Evolutionary conservation across 73 alveolate species (phyloP).

Genomic region (Paramecium caudatum): DNA sequence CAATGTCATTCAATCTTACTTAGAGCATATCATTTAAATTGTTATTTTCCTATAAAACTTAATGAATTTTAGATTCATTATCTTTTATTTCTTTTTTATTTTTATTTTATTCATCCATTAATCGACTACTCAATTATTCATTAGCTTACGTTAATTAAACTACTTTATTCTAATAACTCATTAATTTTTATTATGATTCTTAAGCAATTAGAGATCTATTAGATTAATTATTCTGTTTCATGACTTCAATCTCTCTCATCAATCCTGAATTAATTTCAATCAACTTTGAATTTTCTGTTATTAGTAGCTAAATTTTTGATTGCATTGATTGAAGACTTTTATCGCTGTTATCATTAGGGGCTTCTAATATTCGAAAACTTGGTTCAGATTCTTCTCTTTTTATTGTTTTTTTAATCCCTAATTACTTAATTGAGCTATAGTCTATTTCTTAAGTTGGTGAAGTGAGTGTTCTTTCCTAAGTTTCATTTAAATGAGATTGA

Average conservation of each 20-base stretch:
- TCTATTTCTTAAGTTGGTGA: conserved; percentile 26
- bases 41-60: conserved; percentile 10
- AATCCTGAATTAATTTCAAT: conserved; percentile 59
- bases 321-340: conserved; percentile 2
- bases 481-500: not conserved
- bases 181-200: conserved; percentile 24
- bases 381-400: conserved; percentile 67
- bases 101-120: conserved; percentile 14
- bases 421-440: not conserved
- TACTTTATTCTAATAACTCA: conserved; percentile 50
- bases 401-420: conserved; percentile 21
- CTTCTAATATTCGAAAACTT: conserved; percentile 34
- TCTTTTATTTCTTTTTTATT: conserved; percentile 4
- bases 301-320: conserved; percentile 15
- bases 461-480: not conserved
- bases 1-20: conserved; percentile 25
- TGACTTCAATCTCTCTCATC: conserved; percentile 65
- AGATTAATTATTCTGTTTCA: conserved; percentile 43
- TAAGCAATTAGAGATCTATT: not conserved
- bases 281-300: conserved; percentile 50
- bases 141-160: conserved; percentile 52
- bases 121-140: conserved; percentile 67
- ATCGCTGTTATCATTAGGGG: not conserved
- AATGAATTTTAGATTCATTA: conserved; percentile 15
- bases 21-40: conserved; percentile 31